Evolutionary conservation across 768 basidiomycete genomes (phyloP).

Genomic region (Pisolithus albus): DNA sequence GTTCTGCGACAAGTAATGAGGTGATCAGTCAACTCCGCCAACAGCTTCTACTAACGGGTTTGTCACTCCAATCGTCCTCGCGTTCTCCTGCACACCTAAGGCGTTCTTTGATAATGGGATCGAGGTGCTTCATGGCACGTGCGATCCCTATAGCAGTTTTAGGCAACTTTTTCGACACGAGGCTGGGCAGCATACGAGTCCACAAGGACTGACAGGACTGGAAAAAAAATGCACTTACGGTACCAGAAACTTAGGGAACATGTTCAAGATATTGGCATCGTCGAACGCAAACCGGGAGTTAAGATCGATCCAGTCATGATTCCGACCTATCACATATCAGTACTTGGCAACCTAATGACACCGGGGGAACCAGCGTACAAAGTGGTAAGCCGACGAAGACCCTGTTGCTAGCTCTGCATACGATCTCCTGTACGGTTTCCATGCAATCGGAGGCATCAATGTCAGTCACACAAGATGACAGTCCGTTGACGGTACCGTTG

Average conservation of each 20-base stretch:
- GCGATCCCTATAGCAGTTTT: too few relatives aligned
- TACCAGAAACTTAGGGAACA: conserved; percentile 29
- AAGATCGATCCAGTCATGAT: conserved; percentile 30
- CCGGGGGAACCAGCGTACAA: conserved; percentile 23
- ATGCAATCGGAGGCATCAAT: conserved; percentile 25
- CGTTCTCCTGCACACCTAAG: too few relatives aligned
- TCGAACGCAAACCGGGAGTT: conserved; percentile 27
- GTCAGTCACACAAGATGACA: not conserved
- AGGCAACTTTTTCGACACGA: too few relatives aligned
- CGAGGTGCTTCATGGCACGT: too few relatives aligned
- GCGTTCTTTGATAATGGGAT: too few relatives aligned
- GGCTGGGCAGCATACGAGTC: too few relatives aligned
- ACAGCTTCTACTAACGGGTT: too few relatives aligned
- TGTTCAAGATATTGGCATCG: conserved; percentile 12
- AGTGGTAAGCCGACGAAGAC: conserved; percentile 43
- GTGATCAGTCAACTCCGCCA: too few relatives aligned
- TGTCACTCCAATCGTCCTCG: too few relatives aligned
- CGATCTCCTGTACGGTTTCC: conserved; percentile 28
- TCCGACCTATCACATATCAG: conserved; percentile 2
- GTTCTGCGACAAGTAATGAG: too few relatives aligned
- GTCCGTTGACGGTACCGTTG: conserved; percentile 8
- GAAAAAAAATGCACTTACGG: conserved; percentile 16
- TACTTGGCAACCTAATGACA: not conserved
- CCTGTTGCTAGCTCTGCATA: conserved; percentile 39
- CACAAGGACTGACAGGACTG: too few relatives aligned